These are phyloP conservation scores for Diutina neorugosa DNA, from an alignment of 1,139 yeast genomes.

Conservation along the genomic window DNA sequence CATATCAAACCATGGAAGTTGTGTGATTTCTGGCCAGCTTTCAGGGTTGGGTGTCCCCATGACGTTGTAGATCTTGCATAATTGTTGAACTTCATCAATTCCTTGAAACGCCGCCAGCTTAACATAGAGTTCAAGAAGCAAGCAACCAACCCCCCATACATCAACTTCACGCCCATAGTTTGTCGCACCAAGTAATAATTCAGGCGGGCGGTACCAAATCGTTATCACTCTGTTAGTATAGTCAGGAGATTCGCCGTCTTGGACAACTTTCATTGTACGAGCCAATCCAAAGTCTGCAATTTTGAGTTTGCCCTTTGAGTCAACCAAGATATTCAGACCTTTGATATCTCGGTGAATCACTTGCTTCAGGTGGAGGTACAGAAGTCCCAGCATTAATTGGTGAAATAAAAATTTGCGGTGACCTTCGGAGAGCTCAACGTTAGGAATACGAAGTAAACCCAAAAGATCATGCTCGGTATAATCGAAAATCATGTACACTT, in stretches of 20 bases:
- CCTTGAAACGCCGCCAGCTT: constrained; percentile 78
- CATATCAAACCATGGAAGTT: constrained; percentile 89
- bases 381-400: constrained; percentile 71
- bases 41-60: constrained; percentile 78
- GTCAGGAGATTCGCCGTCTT: constrained; percentile 44
- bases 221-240: constrained; percentile 94
- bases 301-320: constrained; percentile 60
- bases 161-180: constrained; percentile 86
- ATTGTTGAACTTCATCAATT: constrained; percentile 75
- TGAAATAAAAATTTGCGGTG: constrained; percentile 67
- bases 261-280: constrained; percentile 53
- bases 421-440: constrained; percentile 45
- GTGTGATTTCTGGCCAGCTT: constrained; percentile 69
- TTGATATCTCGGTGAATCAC: constrained; percentile 90
- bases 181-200: constrained; percentile 78
- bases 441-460: constrained; percentile 74
- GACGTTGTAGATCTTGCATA: constrained; percentile 60
- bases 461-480: constrained; percentile 90
- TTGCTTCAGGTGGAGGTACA: constrained; percentile 66
- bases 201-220: constrained; percentile 96
- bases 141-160: constrained; percentile 95
- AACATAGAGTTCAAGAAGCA: constrained; percentile 69
- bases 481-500: constrained; percentile 83
- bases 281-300: constrained; percentile 95
- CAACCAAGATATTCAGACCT: constrained; percentile 79